Evolutionary conservation across 1,139 yeast genomes (phyloP).

Genomic region (Nakaseomyces bracarensis): DNA sequence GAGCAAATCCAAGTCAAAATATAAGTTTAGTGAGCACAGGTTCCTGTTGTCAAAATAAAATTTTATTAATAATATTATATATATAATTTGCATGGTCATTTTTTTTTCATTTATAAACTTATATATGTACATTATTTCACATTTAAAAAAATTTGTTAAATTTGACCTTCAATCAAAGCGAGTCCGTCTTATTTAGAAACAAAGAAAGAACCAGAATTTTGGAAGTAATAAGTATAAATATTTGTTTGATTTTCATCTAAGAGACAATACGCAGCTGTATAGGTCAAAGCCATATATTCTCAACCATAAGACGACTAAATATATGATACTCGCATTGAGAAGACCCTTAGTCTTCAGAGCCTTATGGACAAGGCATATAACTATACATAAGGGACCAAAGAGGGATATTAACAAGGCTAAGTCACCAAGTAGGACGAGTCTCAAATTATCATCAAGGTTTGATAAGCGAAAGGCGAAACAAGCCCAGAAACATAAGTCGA

Average conservation of each 20-base stretch:
- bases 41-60: neutral
- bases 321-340: neutral
- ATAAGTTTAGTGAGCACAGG: too few species aligned
- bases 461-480: neutral
- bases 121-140: neutral
- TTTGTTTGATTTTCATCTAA: too few species aligned
- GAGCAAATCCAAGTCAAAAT: too few species aligned
- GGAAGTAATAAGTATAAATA: too few species aligned
- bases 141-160: neutral
- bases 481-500: neutral
- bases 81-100: constrained; percentile 1
- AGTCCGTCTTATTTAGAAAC: neutral
- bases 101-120: neutral
- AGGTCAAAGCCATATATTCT: too few species aligned
- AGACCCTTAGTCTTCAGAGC: neutral
- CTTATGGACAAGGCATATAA: neutral
- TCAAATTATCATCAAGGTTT: constrained; percentile 1
- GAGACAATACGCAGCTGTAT: too few species aligned
- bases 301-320: too few species aligned
- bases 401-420: neutral
- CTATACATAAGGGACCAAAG: neutral
- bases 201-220: too few species aligned
- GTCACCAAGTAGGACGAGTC: neutral
- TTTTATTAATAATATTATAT: neutral
- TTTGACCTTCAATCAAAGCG: too few species aligned